Base-by-base conservation (phyloP, 352 stramenopile species). In the Phytophthora pinifolia region DNA sequence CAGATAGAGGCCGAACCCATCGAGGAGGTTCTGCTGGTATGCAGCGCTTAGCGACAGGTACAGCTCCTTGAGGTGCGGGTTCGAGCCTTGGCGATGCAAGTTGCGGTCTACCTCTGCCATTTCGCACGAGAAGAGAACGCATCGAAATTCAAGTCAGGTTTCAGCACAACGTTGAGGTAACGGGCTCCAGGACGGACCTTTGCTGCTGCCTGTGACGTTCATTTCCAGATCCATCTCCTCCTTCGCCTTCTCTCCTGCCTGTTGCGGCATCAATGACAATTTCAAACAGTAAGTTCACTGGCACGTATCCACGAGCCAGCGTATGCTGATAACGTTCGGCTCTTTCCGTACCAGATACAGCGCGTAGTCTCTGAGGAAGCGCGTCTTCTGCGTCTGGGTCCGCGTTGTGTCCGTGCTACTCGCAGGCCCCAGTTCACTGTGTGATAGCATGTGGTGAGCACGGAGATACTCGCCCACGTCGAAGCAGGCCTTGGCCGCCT, bases 191-290 rank as follows among this genome's bases (percentile, higher is more conserved):
- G 4, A 46, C 35, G 5, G n/a, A 68, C 60, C 46, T 67, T 72
- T 74, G 59, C 69, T 72, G 25, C 69, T 62, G 22, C 74, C 70
- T 29, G 77, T 73, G 14, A 86, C 67, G 52, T 83, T 88, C 54
- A 86, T 83, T 48, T 89, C 75, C 6, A 90, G 58, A 52, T 83
- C 71, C 67, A 86, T 76, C 59, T 92, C 83, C 46, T 93, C 79
- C 31, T 90, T 92, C 34, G 74, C 69, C 46, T 92, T 89, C 55
- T 94, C 85, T 14, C 85, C 85, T 29, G 83, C 85, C 75, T 87
- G 32, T 35, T 45, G 2, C 22, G 42, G 0, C 0, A 50, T 29
- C 33, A 45, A 50, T 33, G 18, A 32, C 37, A 13, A 34, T 14
- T 6, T 14, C 2, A 39, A 17, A 18, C 9, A 1, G n/a, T 56